Percentiles rank a stretch among this genome's conserved stretches.
These are phyloP conservation scores for Fusarium humuli DNA, from an alignment of 2,329 filamentous ascomycete genomes.

Conservation along the genomic window DNA sequence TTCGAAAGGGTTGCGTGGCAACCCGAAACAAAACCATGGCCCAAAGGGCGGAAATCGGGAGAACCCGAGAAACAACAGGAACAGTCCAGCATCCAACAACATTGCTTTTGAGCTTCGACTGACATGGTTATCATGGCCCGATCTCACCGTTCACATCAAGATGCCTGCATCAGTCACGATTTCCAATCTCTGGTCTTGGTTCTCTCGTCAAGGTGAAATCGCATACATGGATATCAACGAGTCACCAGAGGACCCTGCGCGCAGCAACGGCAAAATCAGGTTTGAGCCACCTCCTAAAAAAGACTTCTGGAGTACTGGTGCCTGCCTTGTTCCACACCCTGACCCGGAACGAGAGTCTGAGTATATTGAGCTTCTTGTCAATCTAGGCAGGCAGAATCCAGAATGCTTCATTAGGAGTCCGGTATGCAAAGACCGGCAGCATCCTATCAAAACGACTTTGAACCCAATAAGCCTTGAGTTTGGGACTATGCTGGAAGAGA, in stretches of 20 bases:
- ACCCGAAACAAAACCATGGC: background rate
- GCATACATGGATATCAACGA: conserved; percentile 66
- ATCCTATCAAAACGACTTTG: conserved; percentile 55
- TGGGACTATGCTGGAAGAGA: conserved; percentile 67
- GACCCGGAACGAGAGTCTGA: conserved; percentile 33
- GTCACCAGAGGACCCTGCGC: conserved; percentile 23
- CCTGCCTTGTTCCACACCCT: conserved; percentile 46
- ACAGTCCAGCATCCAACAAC: background rate
- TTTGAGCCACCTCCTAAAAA: conserved; percentile 68
- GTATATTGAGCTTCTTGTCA: conserved; percentile 37
- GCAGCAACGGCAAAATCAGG: conserved; percentile 57
- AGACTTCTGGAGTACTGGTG: conserved; percentile 62
- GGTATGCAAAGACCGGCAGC: conserved; percentile 34
- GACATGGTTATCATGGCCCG: conserved; percentile 53
- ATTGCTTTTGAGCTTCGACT: conserved; percentile 3
- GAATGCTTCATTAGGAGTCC: conserved; percentile 36
- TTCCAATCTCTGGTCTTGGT: conserved; percentile 62
- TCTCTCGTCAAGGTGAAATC: conserved; percentile 65
- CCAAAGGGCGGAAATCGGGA: conserved; percentile 2
- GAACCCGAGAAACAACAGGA: background rate
- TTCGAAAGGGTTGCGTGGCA: background rate
- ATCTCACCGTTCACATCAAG: conserved; percentile 49
- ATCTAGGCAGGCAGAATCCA: conserved; percentile 3
- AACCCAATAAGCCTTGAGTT: conserved; percentile 66
- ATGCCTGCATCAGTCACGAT: conserved; percentile 55